Base-by-base conservation (phyloP, 1,139 yeast genomes). In the Sugiyamaella castrensis region DNA sequence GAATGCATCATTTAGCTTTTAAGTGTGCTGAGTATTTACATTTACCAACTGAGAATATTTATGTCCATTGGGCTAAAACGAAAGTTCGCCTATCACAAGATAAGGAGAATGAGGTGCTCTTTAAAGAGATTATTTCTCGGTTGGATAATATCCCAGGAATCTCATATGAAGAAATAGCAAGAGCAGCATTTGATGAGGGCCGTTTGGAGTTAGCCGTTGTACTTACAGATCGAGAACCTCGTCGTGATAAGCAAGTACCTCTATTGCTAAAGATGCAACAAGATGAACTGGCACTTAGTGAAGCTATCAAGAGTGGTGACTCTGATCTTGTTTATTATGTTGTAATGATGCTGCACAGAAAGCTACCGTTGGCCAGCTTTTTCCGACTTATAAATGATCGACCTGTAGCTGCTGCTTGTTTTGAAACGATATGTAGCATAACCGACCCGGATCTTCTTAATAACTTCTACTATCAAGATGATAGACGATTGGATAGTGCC, bases 131-230 rank as follows among this genome's bases (percentile, higher is more conserved):
- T 4, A 65, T 76, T 1, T 67, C 71, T 10, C 79, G 78, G 53
- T 67, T 86, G 13, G 54, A 54, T 10, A 53, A 57, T 8, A 62
- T 69, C 8, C 54, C 62, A 1, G 73, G 73, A 0, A 69, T 85
- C 0, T 76, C 94, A 0, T 82, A 82, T 60, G 80, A 80, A 9
- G 72, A 76, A 37, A 79, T 92, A 33, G 82, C 94, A 0, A 73
- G 75, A 13, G 74, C 79, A 26, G 96, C 98, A 0, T 81, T 77
- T 59, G 84, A 84, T 56, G 97, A 92, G 65, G 98, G 98, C 1
- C 73, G 98, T 32, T 66, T 76, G 4, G 73, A 74, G 27, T 69
- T 92, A 27, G 84, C 96, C 31, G 79, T 83, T 50, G 70, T 77
- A 42, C 66, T 91, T 27, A 74, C 87, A 2, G 77, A 82, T 47